Evolutionary conservation across 1,139 yeast species (phyloP).

Genomic region (Hanseniaspora sp.): DNA sequence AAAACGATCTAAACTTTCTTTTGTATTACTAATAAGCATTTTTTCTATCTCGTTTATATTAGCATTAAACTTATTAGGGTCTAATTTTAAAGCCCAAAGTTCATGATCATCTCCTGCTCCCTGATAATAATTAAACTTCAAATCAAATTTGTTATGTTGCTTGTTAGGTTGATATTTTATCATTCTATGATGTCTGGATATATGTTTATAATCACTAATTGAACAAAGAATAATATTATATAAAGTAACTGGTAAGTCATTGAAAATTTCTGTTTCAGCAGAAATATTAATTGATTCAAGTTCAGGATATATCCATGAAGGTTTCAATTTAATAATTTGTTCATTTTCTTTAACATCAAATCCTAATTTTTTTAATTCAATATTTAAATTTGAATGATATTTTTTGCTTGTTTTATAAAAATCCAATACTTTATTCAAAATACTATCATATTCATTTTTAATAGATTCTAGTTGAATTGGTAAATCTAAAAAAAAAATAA

Average conservation of each 20-base stretch:
- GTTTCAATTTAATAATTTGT: slow-evolving; percentile 42
- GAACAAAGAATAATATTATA: not conserved
- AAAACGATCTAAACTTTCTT: slow-evolving; percentile 28
- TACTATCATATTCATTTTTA: slow-evolving; percentile 19
- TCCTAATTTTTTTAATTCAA: not conserved
- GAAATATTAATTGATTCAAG: slow-evolving; percentile 25
- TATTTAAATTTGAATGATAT: slow-evolving; percentile 1
- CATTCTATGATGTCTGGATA: slow-evolving; percentile 41
- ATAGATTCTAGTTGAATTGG: slow-evolving; percentile 43
- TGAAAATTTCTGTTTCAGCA: slow-evolving; percentile 13
- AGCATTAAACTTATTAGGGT: slow-evolving; percentile 51
- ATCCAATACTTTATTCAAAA: not conserved
- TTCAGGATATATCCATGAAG: slow-evolving; percentile 64
- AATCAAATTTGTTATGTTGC: not conserved
- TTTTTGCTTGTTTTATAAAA: not conserved
- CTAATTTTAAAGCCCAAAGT: slow-evolving; percentile 57
- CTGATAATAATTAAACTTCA: slow-evolving; percentile 56
- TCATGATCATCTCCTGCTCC: slow-evolving; percentile 95
- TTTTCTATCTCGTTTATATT: slow-evolving; percentile 31
- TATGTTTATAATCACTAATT: not conserved
- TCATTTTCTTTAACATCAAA: not conserved
- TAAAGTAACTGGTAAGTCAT: slow-evolving; percentile 11
- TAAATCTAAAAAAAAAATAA: slow-evolving; percentile 40
- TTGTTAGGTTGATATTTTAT: slow-evolving; percentile 40
- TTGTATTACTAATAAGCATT: slow-evolving; percentile 32